These are phyloP conservation scores for Microbotryum silenes-acaulis DNA, from an alignment of 1,284 basidiomycete genomes.

Conservation along the genomic window DNA sequence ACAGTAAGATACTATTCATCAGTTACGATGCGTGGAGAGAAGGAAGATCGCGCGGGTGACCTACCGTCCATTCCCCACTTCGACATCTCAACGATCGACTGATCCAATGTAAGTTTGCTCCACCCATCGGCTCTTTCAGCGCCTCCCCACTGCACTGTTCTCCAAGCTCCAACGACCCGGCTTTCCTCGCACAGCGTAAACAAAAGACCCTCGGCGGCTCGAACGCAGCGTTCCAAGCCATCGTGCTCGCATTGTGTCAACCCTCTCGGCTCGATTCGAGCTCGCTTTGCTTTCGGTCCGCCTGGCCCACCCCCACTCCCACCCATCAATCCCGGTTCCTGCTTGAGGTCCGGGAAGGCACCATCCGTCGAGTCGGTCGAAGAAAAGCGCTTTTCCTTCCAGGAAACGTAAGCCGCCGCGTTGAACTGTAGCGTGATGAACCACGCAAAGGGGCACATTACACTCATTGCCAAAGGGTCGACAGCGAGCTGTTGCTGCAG, in stretches of 20 bases:
- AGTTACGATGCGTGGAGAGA: neutral
- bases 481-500: slow-evolving; percentile 15
- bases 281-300: slow-evolving; percentile 8
- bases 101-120: slow-evolving; percentile 25
- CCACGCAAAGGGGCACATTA: slow-evolving; percentile 25
- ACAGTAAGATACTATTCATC: neutral
- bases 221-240: slow-evolving; percentile 13
- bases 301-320: slow-evolving; percentile 8
- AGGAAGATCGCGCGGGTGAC: slow-evolving; percentile 4
- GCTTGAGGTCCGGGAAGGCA: neutral
- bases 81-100: slow-evolving; percentile 25
- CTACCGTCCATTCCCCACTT: slow-evolving; percentile 24
- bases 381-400: slow-evolving; percentile 19
- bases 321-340: neutral
- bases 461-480: slow-evolving; percentile 30
- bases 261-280: slow-evolving; percentile 11
- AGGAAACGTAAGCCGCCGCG: slow-evolving; percentile 16
- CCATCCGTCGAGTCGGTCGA: slow-evolving; percentile 1
- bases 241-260: slow-evolving; percentile 28
- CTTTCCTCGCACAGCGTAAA: slow-evolving; percentile 28
- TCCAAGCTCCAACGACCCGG: slow-evolving; percentile 23
- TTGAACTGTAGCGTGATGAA: slow-evolving; percentile 29
- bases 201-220: slow-evolving; percentile 25
- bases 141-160: slow-evolving; percentile 30
- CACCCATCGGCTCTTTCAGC: slow-evolving; percentile 28